Evolutionary conservation across 768 basidiomycete genomes (phyloP).

Genomic region (Leucocoprinus birnbaumii): DNA sequence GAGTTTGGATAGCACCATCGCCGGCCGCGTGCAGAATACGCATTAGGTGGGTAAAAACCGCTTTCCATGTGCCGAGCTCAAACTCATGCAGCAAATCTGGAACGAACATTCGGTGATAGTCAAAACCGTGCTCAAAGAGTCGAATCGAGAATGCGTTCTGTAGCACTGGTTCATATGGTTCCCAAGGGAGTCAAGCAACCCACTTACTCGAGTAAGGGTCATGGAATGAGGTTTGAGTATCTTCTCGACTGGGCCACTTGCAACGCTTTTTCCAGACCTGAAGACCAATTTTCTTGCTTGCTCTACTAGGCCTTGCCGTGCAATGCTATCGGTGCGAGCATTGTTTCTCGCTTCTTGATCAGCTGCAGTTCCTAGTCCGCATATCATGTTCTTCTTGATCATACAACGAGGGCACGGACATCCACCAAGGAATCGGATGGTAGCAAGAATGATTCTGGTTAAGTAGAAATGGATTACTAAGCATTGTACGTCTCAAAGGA

Average conservation of each 20-base stretch:
- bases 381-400: conserved; percentile 8
- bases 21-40: too few relatives aligned
- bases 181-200: too few relatives aligned
- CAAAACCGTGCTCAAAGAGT: too few relatives aligned
- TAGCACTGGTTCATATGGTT: too few relatives aligned
- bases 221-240: not conserved
- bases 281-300: conserved; percentile 1
- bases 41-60: too few relatives aligned
- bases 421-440: conserved; percentile 16
- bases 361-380: conserved; percentile 8
- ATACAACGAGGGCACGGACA: conserved; percentile 20
- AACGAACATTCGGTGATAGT: too few relatives aligned
- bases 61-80: too few relatives aligned
- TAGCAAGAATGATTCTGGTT: conserved; percentile 26
- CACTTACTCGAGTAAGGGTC: not conserved
- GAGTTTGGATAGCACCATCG: too few relatives aligned
- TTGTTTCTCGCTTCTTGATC: not conserved
- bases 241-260: not conserved
- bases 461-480: not conserved
- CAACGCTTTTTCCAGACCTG: not conserved
- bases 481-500: not conserved
- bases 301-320: not conserved
- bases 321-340: not conserved
- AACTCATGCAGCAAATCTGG: too few relatives aligned
- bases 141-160: too few relatives aligned